Percentiles rank a stretch among this genome's conserved stretches.
These are phyloP conservation scores for Capronia epimyces DNA, from an alignment of 2,329 filamentous ascomycete genomes.

Conservation along the genomic window DNA sequence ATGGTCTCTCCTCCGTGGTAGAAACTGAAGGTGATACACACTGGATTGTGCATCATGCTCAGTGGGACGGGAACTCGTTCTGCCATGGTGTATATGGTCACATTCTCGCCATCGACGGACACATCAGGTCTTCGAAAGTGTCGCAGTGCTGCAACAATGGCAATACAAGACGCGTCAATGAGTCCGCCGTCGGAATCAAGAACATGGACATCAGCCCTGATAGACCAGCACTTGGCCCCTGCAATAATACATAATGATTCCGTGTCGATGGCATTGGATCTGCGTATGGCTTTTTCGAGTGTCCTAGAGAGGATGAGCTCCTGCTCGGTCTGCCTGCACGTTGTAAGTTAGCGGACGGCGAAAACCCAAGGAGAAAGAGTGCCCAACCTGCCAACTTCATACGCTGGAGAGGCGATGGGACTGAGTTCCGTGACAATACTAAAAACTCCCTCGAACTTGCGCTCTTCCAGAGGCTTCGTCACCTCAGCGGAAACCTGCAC, in stretches of 20 bases:
- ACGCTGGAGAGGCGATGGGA: conserved; percentile 84
- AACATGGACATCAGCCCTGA: conserved; percentile 87
- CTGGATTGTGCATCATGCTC: conserved; percentile 84
- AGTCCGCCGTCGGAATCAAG: conserved; percentile 87
- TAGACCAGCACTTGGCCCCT: conserved; percentile 82
- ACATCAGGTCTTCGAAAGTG: conserved; percentile 91
- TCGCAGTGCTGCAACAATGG: conserved; percentile 77
- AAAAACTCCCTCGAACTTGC: conserved; percentile 93
- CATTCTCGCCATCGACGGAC: conserved; percentile 72
- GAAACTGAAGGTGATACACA: conserved; percentile 85
- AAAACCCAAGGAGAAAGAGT: neutral
- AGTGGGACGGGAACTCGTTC: conserved; percentile 88
- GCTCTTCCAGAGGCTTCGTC: conserved; percentile 74
- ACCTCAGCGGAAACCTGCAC: conserved; percentile 85
- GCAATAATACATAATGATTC: conserved; percentile 93
- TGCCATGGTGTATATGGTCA: conserved; percentile 75
- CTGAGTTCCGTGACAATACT: conserved; percentile 86
- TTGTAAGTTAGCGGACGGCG: neutral
- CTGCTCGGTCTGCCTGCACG: conserved; percentile 64
- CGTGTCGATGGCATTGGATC: conserved; percentile 86
- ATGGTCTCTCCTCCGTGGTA: conserved; percentile 51
- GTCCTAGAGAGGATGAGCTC: conserved; percentile 82
- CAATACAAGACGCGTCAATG: conserved; percentile 78
- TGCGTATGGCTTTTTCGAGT: conserved; percentile 88
- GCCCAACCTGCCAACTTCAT: conserved; percentile 69